Evolutionary conservation across 805 yeast genomes (phyloP).

Genomic region (Yamadazyma nakazawae): DNA sequence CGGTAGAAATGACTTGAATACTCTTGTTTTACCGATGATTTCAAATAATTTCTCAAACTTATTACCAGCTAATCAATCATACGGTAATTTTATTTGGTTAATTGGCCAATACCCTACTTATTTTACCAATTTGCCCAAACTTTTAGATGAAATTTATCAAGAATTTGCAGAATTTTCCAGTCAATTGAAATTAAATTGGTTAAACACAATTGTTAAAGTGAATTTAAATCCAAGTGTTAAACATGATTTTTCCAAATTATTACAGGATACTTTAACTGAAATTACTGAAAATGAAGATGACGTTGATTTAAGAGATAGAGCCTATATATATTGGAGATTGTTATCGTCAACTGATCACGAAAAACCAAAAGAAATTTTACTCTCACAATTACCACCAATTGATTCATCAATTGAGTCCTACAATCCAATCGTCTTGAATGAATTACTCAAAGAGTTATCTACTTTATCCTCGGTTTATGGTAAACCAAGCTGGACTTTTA

Average conservation of each 20-base stretch:
- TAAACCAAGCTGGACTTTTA: conserved; percentile 69
- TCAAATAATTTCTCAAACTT: conserved; percentile 28
- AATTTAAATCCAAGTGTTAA: conserved; percentile 21
- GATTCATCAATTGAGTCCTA: conserved; percentile 69
- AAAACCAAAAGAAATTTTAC: conserved; percentile 50
- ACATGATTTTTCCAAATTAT: conserved; percentile 31
- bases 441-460: conserved; percentile 70
- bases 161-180: conserved; percentile 55
- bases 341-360: conserved; percentile 46
- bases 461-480: conserved; percentile 87
- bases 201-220: conserved; percentile 63
- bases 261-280: conserved; percentile 58
- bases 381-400: conserved; percentile 66
- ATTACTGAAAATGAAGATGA: conserved; percentile 66
- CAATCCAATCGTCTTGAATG: conserved; percentile 64
- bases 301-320: conserved; percentile 77
- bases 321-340: conserved; percentile 77
- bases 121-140: conserved; percentile 50
- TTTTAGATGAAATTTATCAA: conserved; percentile 40
- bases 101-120: conserved; percentile 67
- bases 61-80: conserved; percentile 44
- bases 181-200: conserved; percentile 53
- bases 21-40: conserved; percentile 55
- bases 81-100: conserved; percentile 64
- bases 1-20: conserved; percentile 43